Base-by-base conservation (phyloP, 108 stramenopile species). In the Discostella stelligeroides region DNA sequence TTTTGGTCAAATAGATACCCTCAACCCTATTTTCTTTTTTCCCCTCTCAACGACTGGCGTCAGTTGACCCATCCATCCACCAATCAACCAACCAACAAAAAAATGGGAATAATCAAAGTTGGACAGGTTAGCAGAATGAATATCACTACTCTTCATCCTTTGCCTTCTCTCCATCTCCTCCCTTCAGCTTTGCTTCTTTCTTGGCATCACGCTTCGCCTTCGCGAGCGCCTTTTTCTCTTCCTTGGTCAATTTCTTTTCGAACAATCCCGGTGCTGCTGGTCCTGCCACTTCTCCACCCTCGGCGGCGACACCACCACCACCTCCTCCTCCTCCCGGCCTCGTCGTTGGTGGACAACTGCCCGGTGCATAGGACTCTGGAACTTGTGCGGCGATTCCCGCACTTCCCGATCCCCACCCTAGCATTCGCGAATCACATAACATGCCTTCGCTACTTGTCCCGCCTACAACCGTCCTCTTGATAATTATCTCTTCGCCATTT, bases 391-490 rank as follows among this genome's bases (percentile, higher is more conserved):
- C 95, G 25, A 96, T 85, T 9, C 95, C 95, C 13, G 64, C 64
- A 21, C 81, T 76, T 0, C 92, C 92, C 7, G 87, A 87, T 4
- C 72, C 66, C 97, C 97, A 97, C 9, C 88, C 91, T 39, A 97
- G 66, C 94, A 97, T 96, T 39, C 54, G 66, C 2, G 82, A 76
- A 75, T 96, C 95, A 65, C 97, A 97, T n/a, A 97, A 70, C 88
- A 97, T 96, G 4, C 97, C 97, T 47, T 92, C 88, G 24, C 80
- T 82, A 25, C 79, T 50, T 4, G 76, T 66, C 17, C 97, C 97
- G 15, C 95, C 95, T 23, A 97, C 90, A 14, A 87, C 58, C 13
- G 94, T 83, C 76, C 85, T 94, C 57, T 63, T 84, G 1, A 96
- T 71, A 37, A 46, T 60, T 18, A 88, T 66, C 42, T 82, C 90